phyloP scores from a whole-genome alignment of 305 asterid species.

The Lippia alba region DNA sequence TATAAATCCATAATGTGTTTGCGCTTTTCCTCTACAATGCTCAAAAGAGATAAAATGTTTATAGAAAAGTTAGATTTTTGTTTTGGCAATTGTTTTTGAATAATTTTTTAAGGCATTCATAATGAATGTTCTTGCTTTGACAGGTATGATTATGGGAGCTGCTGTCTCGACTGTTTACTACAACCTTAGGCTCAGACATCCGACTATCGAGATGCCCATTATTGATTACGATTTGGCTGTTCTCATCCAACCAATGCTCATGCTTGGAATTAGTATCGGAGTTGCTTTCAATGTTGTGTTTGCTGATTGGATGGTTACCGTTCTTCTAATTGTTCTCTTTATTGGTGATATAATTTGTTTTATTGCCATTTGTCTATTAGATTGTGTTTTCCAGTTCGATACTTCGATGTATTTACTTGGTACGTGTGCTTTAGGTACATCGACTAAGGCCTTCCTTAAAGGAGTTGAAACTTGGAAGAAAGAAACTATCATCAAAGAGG shows the following conservation, averaged over 20 bases:
- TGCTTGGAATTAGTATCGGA: constrained; percentile 95
- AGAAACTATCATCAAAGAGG: constrained; percentile 64
- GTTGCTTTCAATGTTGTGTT: constrained; percentile 89
- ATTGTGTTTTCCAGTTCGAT: neutral
- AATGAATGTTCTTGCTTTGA: constrained; percentile 29
- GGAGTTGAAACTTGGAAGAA: constrained; percentile 70
- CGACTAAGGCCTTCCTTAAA: constrained; percentile 62
- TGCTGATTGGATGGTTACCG: constrained; percentile 98
- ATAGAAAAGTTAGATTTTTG: neutral
- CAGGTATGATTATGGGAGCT: constrained; percentile 99
- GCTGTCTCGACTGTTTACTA: constrained; percentile 90
- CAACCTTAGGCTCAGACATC: constrained; percentile 89
- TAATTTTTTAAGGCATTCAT: constrained; percentile 19
- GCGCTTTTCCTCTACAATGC: no score
- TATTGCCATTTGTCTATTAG: constrained; percentile 23
- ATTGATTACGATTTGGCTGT: constrained; percentile 97
- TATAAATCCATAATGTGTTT: no score
- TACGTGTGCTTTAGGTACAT: constrained; percentile 50
- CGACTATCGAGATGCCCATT: constrained; percentile 87
- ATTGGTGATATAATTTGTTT: constrained; percentile 51
- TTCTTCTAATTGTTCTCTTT: constrained; percentile 84
- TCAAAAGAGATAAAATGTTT: neutral
- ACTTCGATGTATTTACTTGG: constrained; percentile 13
- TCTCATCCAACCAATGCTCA: constrained; percentile 98
- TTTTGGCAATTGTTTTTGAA: constrained; percentile 16